Percentiles rank a stretch among this genome's conserved stretches.
phyloP scores from a whole-genome alignment of 2,329 filamentous ascomycete genomes.

The Nemania bipapillata region DNA sequence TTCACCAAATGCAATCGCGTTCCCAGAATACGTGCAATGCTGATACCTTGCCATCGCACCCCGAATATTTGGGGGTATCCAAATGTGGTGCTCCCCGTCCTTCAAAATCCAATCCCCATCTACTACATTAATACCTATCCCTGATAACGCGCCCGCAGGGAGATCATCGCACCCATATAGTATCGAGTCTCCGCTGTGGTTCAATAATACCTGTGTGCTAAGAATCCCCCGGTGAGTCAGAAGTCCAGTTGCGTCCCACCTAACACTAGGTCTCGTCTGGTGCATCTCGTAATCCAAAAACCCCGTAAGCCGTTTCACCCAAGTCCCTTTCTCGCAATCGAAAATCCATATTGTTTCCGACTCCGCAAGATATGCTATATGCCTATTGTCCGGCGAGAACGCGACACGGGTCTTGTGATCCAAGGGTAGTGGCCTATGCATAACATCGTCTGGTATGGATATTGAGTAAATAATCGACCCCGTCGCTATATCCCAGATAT shows the following conservation, averaged over 20 bases:
- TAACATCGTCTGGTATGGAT: not conserved
- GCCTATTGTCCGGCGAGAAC: not conserved
- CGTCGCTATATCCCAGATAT: not conserved
- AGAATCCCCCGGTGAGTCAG: slow-evolving; percentile 3
- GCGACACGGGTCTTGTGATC: not conserved
- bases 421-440: too few relatives aligned
- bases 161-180: not conserved
- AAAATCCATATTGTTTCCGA: not conserved
- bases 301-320: not conserved
- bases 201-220: not conserved
- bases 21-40: too few relatives aligned
- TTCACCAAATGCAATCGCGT: too few relatives aligned
- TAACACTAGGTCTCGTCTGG: not conserved
- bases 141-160: not conserved
- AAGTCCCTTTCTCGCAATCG: not conserved
- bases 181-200: not conserved
- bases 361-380: not conserved
- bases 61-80: slow-evolving; percentile 15
- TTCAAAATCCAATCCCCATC: slow-evolving; percentile 16
- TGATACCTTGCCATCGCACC: too few relatives aligned
- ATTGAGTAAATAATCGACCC: not conserved
- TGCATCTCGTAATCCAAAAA: not conserved
- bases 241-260: not conserved
- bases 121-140: not conserved
- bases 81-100: slow-evolving; percentile 3